Conservation (phyloP, 805 yeast species). For the Saturnispora diversa region DNA sequence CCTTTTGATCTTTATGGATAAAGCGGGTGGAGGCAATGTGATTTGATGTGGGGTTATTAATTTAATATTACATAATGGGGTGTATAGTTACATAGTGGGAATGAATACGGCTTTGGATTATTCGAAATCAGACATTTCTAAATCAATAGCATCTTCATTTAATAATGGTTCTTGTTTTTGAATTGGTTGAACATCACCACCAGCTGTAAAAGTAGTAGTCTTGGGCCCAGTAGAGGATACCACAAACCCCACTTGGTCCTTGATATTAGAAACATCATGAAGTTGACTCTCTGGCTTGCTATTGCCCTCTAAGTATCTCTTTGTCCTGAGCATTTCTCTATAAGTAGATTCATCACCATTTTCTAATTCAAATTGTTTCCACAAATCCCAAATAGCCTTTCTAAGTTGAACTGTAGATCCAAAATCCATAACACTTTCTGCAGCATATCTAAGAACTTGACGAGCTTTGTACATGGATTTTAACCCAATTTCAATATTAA, state of each 20-base stretch:
- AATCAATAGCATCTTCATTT: conserved; percentile 56
- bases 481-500: conserved; percentile 44
- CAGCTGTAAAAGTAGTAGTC: conserved; percentile 23
- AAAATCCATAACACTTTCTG: conserved; percentile 33
- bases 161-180: conserved; percentile 7
- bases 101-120: neutral
- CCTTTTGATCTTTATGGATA: too few relatives aligned
- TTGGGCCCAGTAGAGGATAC: conserved; percentile 33
- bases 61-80: neutral
- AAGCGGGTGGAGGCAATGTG: too few relatives aligned
- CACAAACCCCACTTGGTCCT: conserved; percentile 43
- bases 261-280: conserved; percentile 15
- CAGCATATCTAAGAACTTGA: conserved; percentile 49
- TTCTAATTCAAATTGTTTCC: conserved; percentile 69
- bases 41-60: too few relatives aligned
- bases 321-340: conserved; percentile 63
- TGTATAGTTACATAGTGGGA: too few relatives aligned
- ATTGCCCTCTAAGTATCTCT: conserved; percentile 32
- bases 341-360: conserved; percentile 65
- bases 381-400: conserved; percentile 47
- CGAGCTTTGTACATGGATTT: conserved; percentile 57
- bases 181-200: conserved; percentile 3
- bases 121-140: conserved; percentile 34
- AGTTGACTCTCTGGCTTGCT: conserved; percentile 20
- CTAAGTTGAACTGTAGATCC: conserved; percentile 22